These are phyloP conservation scores for Barnettozyma botsteinii DNA, from an alignment of 805 yeast genomes.

Conservation along the genomic window DNA sequence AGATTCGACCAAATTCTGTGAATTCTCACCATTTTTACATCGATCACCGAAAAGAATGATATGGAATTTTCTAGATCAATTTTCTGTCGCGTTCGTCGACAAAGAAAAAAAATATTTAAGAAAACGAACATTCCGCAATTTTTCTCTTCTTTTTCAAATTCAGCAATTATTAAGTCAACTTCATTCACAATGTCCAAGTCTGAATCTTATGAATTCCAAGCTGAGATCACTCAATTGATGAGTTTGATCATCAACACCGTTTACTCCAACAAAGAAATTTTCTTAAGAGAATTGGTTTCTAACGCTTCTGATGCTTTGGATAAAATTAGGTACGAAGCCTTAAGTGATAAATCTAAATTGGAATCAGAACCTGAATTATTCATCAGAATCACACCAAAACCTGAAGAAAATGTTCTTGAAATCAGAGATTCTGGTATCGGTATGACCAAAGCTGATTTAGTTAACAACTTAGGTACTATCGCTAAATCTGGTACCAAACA, in stretches of 20 bases:
- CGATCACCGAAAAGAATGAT: neutral
- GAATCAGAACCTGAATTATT: constrained; percentile 95
- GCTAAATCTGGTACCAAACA: constrained; percentile 99
- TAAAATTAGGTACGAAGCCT: constrained; percentile 95
- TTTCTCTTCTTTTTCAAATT: neutral
- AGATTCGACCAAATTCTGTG: neutral
- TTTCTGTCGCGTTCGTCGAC: constrained; percentile 1
- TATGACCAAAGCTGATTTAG: constrained; percentile 99
- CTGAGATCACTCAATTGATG: constrained; percentile 99
- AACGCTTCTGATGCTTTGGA: constrained; percentile 99
- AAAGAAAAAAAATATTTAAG: constrained; percentile 6
- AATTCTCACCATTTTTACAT: neutral
- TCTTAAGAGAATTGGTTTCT: constrained; percentile 97
- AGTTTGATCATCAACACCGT: constrained; percentile 99
- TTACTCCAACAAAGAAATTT: constrained; percentile 98
- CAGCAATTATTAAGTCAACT: constrained; percentile 20
- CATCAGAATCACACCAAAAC: constrained; percentile 95
- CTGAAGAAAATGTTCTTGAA: constrained; percentile 90
- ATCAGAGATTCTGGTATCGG: constrained; percentile 99
- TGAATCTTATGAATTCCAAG: constrained; percentile 95
- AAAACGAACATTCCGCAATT: neutral
- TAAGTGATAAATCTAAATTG: constrained; percentile 84
- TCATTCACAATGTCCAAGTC: constrained; percentile 22
- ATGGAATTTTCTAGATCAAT: constrained; percentile 12
- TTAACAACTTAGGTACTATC: constrained; percentile 98